Evolutionary conservation across 106 monocot species (phyloP), one percentile per base, ranked within the genome.

Genomic region (Cymbidium sinense): DNA sequence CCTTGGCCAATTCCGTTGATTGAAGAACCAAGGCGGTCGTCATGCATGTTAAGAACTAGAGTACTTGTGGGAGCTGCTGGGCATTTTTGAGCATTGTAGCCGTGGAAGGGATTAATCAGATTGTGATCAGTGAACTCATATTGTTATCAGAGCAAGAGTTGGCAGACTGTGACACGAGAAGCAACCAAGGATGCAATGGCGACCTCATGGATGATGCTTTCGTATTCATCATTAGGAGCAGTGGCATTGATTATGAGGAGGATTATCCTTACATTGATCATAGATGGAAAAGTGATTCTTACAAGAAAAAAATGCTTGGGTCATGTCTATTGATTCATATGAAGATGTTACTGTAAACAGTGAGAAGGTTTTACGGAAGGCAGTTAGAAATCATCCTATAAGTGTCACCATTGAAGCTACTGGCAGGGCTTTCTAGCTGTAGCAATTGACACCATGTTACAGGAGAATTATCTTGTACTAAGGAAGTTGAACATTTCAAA

Each of bases 61-160:
- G 93, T 7, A 81, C 75, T 47, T 98, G 91, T 77, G 93, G 92
- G 77, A 89, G 92, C 50, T 93, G 92, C 78, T 93, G 92, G 92
- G 92, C 92, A 2, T 93, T 93, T 76, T 89, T 89, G n/a, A 79
- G 87, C 19, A 50, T 93, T 43, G 87, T 70, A 6, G 89, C 89
- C 2, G 87, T 93, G 15, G 92, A 93, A 78, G 86, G 92, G 19
- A 89, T 93, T 62, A 93, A 89, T 77, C 34, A 93, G 74, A 89
- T 93, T 34, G 85, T 89, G 29, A 87, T 86, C 2, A 86, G 84
- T 0, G 80, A 87, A 31, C 34, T 93, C 71, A 79, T 89, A 28
- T 36, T 77, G 2, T 76, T 93, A 12, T 93, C 92, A 0, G 92
- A 93, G 76, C 92, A 93, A 44, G 92, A 93, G 79, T 71, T 93